phyloP scores from a whole-genome alignment of 2,329 filamentous ascomycete genomes.

The Podosphaera fusca region DNA sequence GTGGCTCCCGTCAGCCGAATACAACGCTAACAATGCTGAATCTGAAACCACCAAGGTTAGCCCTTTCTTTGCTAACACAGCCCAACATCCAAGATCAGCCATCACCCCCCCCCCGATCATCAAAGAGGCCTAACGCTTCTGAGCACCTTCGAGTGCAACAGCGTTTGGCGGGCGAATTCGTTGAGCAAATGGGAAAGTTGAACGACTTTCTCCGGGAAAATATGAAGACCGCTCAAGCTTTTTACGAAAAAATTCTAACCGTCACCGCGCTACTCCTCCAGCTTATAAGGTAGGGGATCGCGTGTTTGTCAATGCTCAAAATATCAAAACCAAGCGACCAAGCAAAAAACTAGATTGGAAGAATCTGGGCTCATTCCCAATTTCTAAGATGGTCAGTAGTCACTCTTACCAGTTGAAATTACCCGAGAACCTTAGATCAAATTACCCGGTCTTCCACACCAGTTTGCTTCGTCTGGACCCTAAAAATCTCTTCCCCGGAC shows the following conservation, averaged over 20 bases:
- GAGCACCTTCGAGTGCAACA: not conserved
- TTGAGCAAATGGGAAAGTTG: not conserved
- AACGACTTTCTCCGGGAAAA: not conserved
- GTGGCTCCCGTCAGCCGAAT: too few relatives aligned
- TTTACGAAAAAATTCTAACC: not conserved
- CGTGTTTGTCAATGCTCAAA: not conserved
- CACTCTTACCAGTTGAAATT: not conserved
- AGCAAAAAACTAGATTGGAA: not conserved
- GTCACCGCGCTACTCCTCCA: not conserved
- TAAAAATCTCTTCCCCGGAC: not conserved
- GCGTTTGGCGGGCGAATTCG: not conserved
- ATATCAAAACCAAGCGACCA: not conserved
- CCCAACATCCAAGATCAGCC: too few relatives aligned
- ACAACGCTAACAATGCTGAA: too few relatives aligned
- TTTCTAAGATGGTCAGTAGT: not conserved
- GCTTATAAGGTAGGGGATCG: not conserved
- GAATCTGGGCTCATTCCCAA: not conserved
- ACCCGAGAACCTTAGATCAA: not conserved
- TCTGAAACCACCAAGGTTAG: too few relatives aligned
- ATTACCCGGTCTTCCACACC: not conserved
- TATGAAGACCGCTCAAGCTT: not conserved
- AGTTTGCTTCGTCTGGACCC: not conserved
- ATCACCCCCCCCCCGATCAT: too few relatives aligned
- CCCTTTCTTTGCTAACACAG: too few relatives aligned
- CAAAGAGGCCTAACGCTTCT: too few relatives aligned